Evolutionary conservation across 2,329 filamentous ascomycete genomes (phyloP), one percentile per base, ranked within the genome.

Genomic region (Paraphaeosphaeria sporulosa): DNA sequence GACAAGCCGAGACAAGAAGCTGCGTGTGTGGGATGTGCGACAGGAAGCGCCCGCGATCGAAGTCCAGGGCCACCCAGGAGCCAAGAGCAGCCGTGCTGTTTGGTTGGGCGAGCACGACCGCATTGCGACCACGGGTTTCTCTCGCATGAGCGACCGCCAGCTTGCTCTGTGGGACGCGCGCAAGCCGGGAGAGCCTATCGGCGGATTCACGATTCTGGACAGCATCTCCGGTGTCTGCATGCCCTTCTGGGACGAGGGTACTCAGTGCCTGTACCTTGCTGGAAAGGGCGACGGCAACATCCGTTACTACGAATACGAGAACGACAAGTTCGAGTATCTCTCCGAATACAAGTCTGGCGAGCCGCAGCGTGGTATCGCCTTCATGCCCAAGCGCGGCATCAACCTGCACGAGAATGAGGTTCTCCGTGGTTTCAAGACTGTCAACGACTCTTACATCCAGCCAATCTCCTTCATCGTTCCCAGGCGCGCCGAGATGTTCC

Each of bases 211-310:
- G 71, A 91, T 91, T 69, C 86, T 99, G 51, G 95, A 99, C 80
- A 96, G 93, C 49, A 97, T 97, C 73, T 97, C 94, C 48, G 95
- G 95, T 77, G 94, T 99, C 61, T 96, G 93, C 85, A 97, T 99
- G 92, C 95, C 95, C 34, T 98, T 99, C 87, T 62, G 95, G 95
- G 95, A 99, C 77, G 94, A 98, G 62, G 93, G 94, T 62, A 97
- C 92, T 55, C 93, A 95, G 81, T 96, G 93, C 77, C 84, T 99
- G 74, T 99, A 97, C 80, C 86, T 99, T 75, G 95, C 95, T 72
- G 95, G 95, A 76, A 98, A 98, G 84, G 95, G 92, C 79, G 95
- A 99, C 76, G 95, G 95, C 74, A 99, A 99, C 81, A 99, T 99
- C 75, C 94, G 95, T 65, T 99, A 99, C 85, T 99, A 92, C 78